Conservation (phyloP, 2,329 filamentous ascomycete species). For the Pseudogymnoascus sp. region DNA sequence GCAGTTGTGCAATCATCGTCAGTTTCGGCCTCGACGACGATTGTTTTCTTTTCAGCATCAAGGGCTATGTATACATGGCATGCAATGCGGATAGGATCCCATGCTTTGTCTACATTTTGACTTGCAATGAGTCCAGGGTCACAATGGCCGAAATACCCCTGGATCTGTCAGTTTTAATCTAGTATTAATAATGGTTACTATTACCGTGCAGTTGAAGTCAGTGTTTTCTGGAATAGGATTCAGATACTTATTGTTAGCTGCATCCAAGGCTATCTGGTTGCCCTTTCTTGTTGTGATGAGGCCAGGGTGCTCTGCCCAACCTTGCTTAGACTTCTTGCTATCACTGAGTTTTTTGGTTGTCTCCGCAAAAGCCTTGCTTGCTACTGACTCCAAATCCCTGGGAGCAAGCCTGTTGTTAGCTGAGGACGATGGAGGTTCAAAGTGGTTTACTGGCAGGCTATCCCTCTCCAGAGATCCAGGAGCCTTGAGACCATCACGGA, state of each 20-base stretch:
- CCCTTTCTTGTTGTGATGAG: conserved; percentile 3
- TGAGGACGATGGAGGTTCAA: neutral
- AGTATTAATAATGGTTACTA: neutral
- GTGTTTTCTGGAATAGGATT: neutral
- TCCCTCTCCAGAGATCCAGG: neutral
- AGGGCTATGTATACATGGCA: neutral
- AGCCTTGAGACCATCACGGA: neutral
- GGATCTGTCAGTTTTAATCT: neutral
- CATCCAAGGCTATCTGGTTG: conserved; percentile 2
- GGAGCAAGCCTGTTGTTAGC: neutral
- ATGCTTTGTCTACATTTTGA: neutral
- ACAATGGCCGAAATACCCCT: neutral
- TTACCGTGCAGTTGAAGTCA: neutral
- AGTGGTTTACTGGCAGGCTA: neutral
- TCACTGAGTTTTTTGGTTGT: neutral
- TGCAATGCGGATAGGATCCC: neutral
- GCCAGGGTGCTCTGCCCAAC: neutral
- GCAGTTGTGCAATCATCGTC: neutral
- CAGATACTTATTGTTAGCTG: neutral
- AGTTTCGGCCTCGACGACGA: neutral
- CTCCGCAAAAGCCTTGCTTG: neutral
- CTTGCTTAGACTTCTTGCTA: neutral
- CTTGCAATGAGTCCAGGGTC: neutral
- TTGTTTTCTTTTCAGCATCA: neutral
- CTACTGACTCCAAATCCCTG: neutral